Conservation (phyloP, 2,329 filamentous ascomycete species). For the Claviceps humidiphila region DNA sequence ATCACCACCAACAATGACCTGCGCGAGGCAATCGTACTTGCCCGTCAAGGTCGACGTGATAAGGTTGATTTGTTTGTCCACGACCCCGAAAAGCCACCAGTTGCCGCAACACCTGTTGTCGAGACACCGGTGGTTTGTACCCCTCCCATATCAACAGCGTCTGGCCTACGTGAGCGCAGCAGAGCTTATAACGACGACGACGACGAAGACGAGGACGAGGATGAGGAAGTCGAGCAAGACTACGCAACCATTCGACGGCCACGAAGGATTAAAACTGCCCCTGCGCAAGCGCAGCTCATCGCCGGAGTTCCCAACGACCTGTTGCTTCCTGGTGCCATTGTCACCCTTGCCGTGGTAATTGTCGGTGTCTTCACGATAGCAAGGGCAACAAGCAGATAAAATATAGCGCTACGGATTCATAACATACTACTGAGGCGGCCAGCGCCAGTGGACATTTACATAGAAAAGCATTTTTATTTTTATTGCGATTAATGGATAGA, state of each 20-base stretch:
- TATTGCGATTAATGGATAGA: slow-evolving; percentile 7
- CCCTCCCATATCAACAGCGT: slow-evolving; percentile 34
- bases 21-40: slow-evolving; percentile 74
- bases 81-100: slow-evolving; percentile 77
- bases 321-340: slow-evolving; percentile 83
- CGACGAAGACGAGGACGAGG: slow-evolving; percentile 37
- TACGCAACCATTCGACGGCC: slow-evolving; percentile 33
- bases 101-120: slow-evolving; percentile 44
- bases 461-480: slow-evolving; percentile 11
- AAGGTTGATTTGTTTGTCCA: slow-evolving; percentile 98
- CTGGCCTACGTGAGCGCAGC: slow-evolving; percentile 37
- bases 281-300: slow-evolving; percentile 64
- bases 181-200: slow-evolving; percentile 37
- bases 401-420: slow-evolving; percentile 7
- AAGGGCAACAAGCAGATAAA: slow-evolving; percentile 45
- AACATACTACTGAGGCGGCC: slow-evolving; percentile 22
- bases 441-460: slow-evolving; percentile 20
- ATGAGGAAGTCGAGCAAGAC: slow-evolving; percentile 40
- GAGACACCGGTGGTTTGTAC: slow-evolving; percentile 29
- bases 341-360: slow-evolving; percentile 89
- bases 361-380: slow-evolving; percentile 84
- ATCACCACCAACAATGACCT: slow-evolving; percentile 94
- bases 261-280: slow-evolving; percentile 23
- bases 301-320: slow-evolving; percentile 88
- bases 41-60: slow-evolving; percentile 62